Evolutionary conservation across 352 stramenopile species (phyloP).

Genomic region (Globisporangium canariense): DNA sequence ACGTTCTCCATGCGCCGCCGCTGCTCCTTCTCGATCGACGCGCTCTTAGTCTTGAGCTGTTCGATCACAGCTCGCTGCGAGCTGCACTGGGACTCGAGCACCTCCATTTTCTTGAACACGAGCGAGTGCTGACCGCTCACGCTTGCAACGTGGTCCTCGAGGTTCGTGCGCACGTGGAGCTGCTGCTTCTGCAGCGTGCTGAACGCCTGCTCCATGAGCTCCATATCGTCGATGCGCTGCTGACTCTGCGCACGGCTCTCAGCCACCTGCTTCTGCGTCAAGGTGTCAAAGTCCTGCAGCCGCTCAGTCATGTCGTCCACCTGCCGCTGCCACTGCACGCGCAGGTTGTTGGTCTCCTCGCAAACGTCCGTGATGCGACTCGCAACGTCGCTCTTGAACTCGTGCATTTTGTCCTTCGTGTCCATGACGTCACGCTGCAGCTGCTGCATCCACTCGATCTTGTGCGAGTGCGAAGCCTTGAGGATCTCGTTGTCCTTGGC

Average conservation of each 20-base stretch:
- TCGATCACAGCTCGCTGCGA: conserved; percentile 35
- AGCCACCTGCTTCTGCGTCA: conserved; percentile 35
- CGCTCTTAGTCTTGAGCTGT: conserved; percentile 48
- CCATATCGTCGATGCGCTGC: conserved; percentile 62
- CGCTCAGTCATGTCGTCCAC: conserved; percentile 59
- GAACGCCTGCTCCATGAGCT: conserved; percentile 74
- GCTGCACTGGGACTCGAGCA: conserved; percentile 41
- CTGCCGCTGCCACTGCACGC: conserved; percentile 68
- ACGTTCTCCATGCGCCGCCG: conserved; percentile 72
- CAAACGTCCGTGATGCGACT: conserved; percentile 51
- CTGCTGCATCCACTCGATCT: conserved; percentile 86
- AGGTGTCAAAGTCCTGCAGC: conserved; percentile 50
- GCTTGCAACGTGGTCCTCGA: conserved; percentile 53
- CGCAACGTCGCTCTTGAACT: conserved; percentile 55
- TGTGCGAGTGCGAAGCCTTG: conserved; percentile 77
- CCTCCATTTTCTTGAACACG: conserved; percentile 55
- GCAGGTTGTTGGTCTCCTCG: conserved; percentile 65
- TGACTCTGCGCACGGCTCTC: conserved; percentile 44
- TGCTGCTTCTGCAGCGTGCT: conserved; percentile 68
- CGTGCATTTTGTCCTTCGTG: conserved; percentile 70
- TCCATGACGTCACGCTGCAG: conserved; percentile 80
- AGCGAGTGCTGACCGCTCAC: conserved; percentile 35
- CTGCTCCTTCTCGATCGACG: conserved; percentile 65
- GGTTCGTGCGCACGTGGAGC: conserved; percentile 37
- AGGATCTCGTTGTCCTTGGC: conserved; percentile 85